Conservation (phyloP, 2,329 filamentous ascomycete genomes). For the Pseudogymnoascus sp. region DNA sequence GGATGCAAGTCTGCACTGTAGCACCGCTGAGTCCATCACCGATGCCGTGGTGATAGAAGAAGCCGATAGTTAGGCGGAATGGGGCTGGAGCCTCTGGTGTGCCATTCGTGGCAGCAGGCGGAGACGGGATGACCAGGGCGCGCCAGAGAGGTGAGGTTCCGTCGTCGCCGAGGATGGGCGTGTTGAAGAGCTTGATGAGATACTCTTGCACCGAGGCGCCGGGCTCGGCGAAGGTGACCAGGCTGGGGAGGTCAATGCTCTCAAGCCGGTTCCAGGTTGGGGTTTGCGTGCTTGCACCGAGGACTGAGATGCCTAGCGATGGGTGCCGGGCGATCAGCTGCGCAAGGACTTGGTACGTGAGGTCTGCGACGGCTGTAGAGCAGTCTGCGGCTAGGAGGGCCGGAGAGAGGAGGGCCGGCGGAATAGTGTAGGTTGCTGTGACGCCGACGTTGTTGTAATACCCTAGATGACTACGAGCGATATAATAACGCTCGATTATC, state of each 20-base stretch:
- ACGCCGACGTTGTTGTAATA: constrained; percentile 1
- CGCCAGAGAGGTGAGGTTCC: constrained; percentile 5
- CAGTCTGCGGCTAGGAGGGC: background rate
- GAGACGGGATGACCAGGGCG: background rate
- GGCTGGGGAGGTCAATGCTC: background rate
- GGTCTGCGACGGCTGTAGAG: background rate
- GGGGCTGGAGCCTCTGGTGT: background rate
- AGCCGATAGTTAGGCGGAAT: constrained; percentile 34
- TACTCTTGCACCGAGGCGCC: background rate
- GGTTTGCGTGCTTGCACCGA: background rate
- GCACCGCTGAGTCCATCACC: constrained; percentile 42
- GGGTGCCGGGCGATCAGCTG: background rate
- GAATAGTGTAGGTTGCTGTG: background rate
- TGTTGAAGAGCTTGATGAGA: background rate
- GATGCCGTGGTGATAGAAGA: constrained; percentile 44
- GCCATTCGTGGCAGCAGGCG: background rate
- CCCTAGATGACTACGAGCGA: background rate
- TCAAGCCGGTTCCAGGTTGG: background rate
- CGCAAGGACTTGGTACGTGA: background rate
- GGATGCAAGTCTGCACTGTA: constrained; percentile 4
- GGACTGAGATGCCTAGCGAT: background rate
- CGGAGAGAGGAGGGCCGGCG: background rate
- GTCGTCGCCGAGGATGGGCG: background rate
- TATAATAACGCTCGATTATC: constrained; percentile 8
- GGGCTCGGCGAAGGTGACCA: background rate